A percentile compares a stretch with the other conserved stretches of the same genome.
Evolutionary conservation across 75 land plant genomes (phyloP).

Genomic region (Ceratopteris richardii): DNA sequence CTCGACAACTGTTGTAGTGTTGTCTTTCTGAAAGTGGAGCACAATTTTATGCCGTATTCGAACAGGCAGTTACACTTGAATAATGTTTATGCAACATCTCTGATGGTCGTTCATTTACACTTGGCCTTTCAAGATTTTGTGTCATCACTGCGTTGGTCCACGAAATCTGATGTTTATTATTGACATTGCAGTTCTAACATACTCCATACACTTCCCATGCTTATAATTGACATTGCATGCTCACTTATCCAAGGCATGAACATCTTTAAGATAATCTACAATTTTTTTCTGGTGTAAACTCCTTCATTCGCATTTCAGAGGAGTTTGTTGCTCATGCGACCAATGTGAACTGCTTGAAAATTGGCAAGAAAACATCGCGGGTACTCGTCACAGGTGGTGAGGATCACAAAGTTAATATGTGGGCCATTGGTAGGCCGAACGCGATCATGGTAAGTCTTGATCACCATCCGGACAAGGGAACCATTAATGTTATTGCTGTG

Average conservation of each 20-base stretch:
- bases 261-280: background rate
- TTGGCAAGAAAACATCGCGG: constrained; percentile 76
- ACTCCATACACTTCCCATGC: background rate
- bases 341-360: constrained; percentile 73
- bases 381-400: constrained; percentile 91
- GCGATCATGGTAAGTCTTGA: constrained; percentile 54
- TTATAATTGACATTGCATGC: background rate
- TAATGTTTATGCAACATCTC: no score
- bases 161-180: background rate
- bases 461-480: no score
- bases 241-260: background rate
- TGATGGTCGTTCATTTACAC: no score
- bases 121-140: background rate
- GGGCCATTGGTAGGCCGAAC: constrained; percentile 87
- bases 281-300: background rate
- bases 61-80: no score
- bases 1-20: background rate
- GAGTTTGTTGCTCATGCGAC: constrained; percentile 87
- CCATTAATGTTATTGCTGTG: no score
- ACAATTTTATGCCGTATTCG: no score
- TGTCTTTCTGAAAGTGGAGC: no score
- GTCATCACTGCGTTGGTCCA: background rate
- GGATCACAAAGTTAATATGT: constrained; percentile 85
- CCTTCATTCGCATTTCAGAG: constrained; percentile 30
- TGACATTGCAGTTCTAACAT: background rate